These are phyloP conservation scores for Papiliotrema fonsecae DNA, from an alignment of 1,284 basidiomycete genomes.

Conservation along the genomic window DNA sequence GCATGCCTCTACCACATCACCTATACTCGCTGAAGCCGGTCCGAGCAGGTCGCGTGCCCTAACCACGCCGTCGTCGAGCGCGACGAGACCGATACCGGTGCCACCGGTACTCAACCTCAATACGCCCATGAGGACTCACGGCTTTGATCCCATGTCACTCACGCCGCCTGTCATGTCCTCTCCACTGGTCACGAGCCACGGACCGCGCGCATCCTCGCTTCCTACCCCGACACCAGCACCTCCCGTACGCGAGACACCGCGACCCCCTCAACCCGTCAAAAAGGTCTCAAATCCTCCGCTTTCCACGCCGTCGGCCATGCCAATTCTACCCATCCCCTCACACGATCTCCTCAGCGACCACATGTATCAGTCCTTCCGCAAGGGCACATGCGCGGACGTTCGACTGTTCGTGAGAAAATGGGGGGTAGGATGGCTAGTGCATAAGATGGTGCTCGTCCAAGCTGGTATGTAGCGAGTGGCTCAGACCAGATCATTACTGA, in stretches of 20 bases:
- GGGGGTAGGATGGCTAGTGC: conserved; percentile 69
- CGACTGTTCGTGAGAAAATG: conserved; percentile 66
- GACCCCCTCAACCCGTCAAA: conserved; percentile 3
- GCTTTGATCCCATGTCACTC: not conserved
- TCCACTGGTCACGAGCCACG: not conserved
- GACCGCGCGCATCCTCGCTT: not conserved
- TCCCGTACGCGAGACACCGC: not conserved
- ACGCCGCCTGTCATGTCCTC: not conserved
- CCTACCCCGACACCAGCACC: not conserved
- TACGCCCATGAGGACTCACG: not conserved
- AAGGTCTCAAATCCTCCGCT: conserved; percentile 4
- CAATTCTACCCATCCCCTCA: conserved; percentile 19
- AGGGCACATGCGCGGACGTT: conserved; percentile 69
- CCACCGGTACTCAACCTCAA: too few species aligned
- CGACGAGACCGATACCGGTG: not conserved
- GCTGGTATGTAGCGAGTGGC: conserved; percentile 56
- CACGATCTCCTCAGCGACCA: conserved; percentile 50
- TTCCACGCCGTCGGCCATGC: not conserved
- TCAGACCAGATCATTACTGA: not conserved
- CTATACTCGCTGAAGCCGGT: not conserved
- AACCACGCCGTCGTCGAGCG: not conserved
- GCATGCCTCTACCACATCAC: too few species aligned
- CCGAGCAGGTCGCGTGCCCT: not conserved
- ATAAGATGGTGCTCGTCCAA: conserved; percentile 78
- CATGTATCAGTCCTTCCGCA: conserved; percentile 67